Base-by-base conservation (phyloP, 768 basidiomycete species). In the Boletus rubescentipes region DNA sequence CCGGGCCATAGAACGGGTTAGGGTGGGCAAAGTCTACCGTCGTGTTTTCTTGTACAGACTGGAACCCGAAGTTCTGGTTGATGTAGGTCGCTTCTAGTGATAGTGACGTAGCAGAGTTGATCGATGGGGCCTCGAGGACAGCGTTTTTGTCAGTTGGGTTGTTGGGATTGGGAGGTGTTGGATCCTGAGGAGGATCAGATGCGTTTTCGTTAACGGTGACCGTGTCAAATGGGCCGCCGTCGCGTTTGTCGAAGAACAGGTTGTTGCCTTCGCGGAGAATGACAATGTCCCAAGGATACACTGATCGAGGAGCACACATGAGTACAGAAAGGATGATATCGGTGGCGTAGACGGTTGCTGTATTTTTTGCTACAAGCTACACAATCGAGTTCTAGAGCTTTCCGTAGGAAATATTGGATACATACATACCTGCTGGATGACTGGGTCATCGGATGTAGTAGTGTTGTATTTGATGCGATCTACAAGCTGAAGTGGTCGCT, bases 191-290 rank as follows among this genome's bases (percentile, higher is more conserved):
- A 34, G 97, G 92, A 73, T 99, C 97, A 1, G 88, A 81, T 5
- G 97, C 93, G 69, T 99, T 98, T 77, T 99, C 97, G 73, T 99
- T 98, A 65, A 99, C 97, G 16, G 95, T 97, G 53, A 98, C 88
- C 35, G 89, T 95, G 72, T 99, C 93, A 65, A 98, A 97, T 3
- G 95, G 91, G 51, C 96, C 95, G 15, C 94, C 95, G 68, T 94
- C 92, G 54, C 97, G 90, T 75, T 98, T 98, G 79, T 99, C 97
- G 59, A 99, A 83, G 80, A 90, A 98, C 9, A 99, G 75, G 67
- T 86, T 91, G 76, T 93, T 86, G 38, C 93, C 95, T 67, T 97
- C 93, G 30, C 93, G 88, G 30, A 92, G 79, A 62, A 98, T 89
- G 57, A 99, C 90, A 49, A 99, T 94, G 67, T 99, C 97, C 97